These are phyloP conservation scores for Cyclostephanos invisitatus DNA, from an alignment of 108 stramenopile genomes.

Conservation along the genomic window DNA sequence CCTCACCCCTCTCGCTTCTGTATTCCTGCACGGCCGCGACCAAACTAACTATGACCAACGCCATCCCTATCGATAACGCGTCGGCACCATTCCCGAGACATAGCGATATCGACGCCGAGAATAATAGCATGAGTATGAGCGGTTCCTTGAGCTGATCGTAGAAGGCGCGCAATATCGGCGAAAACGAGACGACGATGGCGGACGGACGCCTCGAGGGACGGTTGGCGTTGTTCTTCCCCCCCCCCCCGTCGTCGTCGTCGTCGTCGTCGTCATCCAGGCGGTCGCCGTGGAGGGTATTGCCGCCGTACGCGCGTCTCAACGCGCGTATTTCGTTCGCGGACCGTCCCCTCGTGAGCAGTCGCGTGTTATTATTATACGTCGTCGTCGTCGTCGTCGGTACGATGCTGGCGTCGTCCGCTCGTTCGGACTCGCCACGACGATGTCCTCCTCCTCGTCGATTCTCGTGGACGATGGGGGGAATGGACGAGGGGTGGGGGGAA, in stretches of 20 bases:
- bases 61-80: conserved; percentile 90
- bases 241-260: background rate
- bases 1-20: conserved; percentile 68
- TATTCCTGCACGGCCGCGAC: conserved; percentile 97
- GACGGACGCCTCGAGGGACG: background rate
- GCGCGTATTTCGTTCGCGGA: conserved; percentile 39
- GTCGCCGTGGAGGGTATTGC: conserved; percentile 60
- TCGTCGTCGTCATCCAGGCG: background rate
- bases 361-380: background rate
- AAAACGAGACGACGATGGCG: conserved; percentile 13
- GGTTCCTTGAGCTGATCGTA: conserved; percentile 92
- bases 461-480: too few relatives aligned
- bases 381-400: conserved; percentile 25
- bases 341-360: conserved; percentile 76
- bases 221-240: background rate
- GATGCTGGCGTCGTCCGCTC: too few relatives aligned
- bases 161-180: conserved; percentile 62
- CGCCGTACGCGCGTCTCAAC: conserved; percentile 57
- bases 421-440: too few relatives aligned
- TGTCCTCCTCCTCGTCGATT: too few relatives aligned
- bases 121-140: conserved; percentile 90
- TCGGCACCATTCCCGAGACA: conserved; percentile 87
- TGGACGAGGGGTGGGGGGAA: too few relatives aligned
- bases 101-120: conserved; percentile 81
- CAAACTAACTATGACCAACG: conserved; percentile 88